Conservation (phyloP, 768 basidiomycete genomes). For the Suillus plorans region DNA sequence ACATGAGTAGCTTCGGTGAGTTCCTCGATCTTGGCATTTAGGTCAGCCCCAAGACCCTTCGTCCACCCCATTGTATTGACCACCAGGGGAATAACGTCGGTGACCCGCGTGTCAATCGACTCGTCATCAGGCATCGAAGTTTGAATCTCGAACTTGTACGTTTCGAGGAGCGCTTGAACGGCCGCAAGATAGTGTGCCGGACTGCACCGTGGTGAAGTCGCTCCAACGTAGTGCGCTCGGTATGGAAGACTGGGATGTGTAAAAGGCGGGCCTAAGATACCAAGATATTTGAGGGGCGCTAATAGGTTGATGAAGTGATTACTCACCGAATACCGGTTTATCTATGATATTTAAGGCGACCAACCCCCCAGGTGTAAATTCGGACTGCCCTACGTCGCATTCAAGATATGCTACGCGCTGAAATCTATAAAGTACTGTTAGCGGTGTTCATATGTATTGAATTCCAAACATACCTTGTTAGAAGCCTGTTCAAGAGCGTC, state of each 20-base stretch:
- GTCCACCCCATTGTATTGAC: constrained; percentile 98
- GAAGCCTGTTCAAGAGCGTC: constrained; percentile 66
- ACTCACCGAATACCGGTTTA: constrained; percentile 65
- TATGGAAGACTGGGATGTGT: constrained; percentile 75
- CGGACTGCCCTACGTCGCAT: constrained; percentile 91
- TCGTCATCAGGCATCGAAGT: constrained; percentile 29
- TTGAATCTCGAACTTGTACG: constrained; percentile 70
- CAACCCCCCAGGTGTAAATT: constrained; percentile 86
- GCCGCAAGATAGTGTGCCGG: constrained; percentile 76
- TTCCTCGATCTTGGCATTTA: constrained; percentile 69
- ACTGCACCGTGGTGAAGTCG: constrained; percentile 71
- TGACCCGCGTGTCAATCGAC: constrained; percentile 38
- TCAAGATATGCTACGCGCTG: constrained; percentile 87
- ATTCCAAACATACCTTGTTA: constrained; percentile 45
- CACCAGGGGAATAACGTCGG: constrained; percentile 73
- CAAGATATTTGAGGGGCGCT: background rate
- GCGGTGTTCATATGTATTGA: background rate
- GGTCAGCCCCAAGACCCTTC: constrained; percentile 87
- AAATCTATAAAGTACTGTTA: constrained; percentile 46
- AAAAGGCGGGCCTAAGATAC: constrained; percentile 73
- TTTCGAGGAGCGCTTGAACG: constrained; percentile 63
- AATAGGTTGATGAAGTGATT: background rate
- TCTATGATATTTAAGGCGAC: constrained; percentile 78
- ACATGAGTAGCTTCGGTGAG: constrained; percentile 50
- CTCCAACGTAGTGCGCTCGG: constrained; percentile 80